Evolutionary conservation across 2,329 filamentous ascomycete genomes (phyloP).

Genomic region (Gliomastix tumulicola): DNA sequence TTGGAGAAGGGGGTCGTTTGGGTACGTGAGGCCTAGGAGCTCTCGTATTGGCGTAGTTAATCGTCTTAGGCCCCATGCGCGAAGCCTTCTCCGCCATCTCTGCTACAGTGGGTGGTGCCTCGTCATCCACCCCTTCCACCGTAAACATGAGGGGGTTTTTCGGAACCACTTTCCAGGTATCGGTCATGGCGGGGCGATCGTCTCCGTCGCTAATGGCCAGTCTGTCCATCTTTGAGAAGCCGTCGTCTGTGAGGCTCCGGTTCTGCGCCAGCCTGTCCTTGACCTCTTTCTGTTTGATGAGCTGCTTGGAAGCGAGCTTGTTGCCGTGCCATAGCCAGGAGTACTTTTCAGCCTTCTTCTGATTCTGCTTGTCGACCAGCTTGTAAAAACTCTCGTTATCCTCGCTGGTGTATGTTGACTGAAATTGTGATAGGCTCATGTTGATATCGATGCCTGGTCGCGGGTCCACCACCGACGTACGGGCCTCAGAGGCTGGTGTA

Average conservation of each 20-base stretch:
- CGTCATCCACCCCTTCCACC: slow-evolving; percentile 58
- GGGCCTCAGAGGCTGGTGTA: slow-evolving; percentile 59
- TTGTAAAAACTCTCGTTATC: slow-evolving; percentile 97
- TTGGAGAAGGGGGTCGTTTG: slow-evolving; percentile 63
- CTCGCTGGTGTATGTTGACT: slow-evolving; percentile 91
- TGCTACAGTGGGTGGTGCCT: slow-evolving; percentile 52
- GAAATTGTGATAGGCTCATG: slow-evolving; percentile 78
- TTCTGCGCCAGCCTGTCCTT: slow-evolving; percentile 43
- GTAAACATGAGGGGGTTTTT: slow-evolving; percentile 85
- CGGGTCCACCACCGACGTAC: slow-evolving; percentile 24
- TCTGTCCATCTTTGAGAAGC: slow-evolving; percentile 44
- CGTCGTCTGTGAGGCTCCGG: slow-evolving; percentile 45
- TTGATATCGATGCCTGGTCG: slow-evolving; percentile 59
- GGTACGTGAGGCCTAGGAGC: slow-evolving; percentile 46
- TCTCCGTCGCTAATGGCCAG: slow-evolving; percentile 61
- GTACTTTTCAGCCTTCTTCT: slow-evolving; percentile 76
- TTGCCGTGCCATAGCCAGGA: slow-evolving; percentile 86
- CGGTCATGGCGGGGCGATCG: slow-evolving; percentile 67
- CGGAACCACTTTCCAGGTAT: slow-evolving; percentile 68
- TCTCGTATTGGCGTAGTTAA: slow-evolving; percentile 79
- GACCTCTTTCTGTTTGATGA: slow-evolving; percentile 60
- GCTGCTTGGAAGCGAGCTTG: slow-evolving; percentile 75
- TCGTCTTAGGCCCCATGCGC: slow-evolving; percentile 66
- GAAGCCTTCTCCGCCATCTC: slow-evolving; percentile 65
- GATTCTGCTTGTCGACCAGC: slow-evolving; percentile 84